Base-by-base conservation (phyloP, 2,329 filamentous ascomycete species). In the Moelleriella libera region DNA sequence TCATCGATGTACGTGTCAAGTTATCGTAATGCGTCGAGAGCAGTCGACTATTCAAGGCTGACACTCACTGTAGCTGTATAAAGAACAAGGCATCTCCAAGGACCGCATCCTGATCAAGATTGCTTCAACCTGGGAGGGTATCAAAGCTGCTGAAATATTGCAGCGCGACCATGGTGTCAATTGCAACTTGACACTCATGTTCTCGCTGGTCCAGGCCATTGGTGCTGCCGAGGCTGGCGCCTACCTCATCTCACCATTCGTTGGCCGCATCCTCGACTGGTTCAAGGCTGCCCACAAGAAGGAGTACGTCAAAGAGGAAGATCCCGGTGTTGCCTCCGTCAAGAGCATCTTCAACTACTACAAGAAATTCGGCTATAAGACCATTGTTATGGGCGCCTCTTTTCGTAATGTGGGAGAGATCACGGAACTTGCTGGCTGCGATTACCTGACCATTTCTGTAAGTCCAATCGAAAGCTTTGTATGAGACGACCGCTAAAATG, bases 281-380 rank as follows among this genome's bases (percentile, higher is more conserved):
- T 96, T 83, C 86, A 98, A 98, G 87, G 87, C 87, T 50, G 74
- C 82, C 59, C 86, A 82, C 68, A 94, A 94, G 83, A 89, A 94
- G 80, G 85, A 92, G 57, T 98, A 89, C 82, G 63, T 75, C 66
- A 79, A 88, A 68, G 74, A 85, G 69, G 86, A 94, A 68, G 92
- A 98, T 76, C 92, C 92, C 49, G 92, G 92, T 76, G 92, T 98
- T 69, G 79, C 87, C 74, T 90, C 85, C 56, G 92, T 98, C 64
- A 78, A 90, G 78, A 65, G 62, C 69, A 98, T 98, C 75, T 98
- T 84, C 82, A 92, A 98, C 81, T 98, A 98, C 86, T 98, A 98
- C 85, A 98, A 98, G 87, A 97, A 97, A 80, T 87, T 75, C 69
- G 88, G 85, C 68, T 96, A 98, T 83, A 95, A 94, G 62, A 98